Percentiles rank a stretch among this genome's conserved stretches.
Conservation (phyloP, 768 basidiomycete genomes). For the Collybiopsis confluens region DNA sequence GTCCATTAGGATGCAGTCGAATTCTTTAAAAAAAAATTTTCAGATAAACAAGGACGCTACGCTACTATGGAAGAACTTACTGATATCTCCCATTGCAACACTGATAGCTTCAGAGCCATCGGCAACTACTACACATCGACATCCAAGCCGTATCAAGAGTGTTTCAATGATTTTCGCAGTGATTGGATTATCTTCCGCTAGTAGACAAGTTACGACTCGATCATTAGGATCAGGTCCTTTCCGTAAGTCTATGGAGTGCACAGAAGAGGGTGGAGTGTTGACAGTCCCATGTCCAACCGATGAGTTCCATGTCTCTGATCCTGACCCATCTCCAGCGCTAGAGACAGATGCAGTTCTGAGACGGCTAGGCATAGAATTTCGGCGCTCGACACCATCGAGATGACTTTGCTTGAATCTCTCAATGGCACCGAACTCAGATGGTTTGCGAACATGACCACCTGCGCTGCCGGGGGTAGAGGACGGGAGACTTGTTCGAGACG, state of each 20-base stretch:
- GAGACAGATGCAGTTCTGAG: conserved; percentile 84
- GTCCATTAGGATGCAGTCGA: conserved; percentile 95
- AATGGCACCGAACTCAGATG: conserved; percentile 83
- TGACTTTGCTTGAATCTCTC: conserved; percentile 86
- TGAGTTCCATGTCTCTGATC: conserved; percentile 69
- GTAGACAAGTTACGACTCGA: conserved; percentile 86
- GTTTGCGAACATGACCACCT: conserved; percentile 70
- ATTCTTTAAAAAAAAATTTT: conserved; percentile 49
- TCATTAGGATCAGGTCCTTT: conserved; percentile 77
- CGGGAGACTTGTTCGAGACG: conserved; percentile 69
- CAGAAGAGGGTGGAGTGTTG: conserved; percentile 76
- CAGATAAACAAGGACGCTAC: conserved; percentile 16
- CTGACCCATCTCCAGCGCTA: conserved; percentile 73
- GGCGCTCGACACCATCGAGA: conserved; percentile 70
- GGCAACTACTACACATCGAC: conserved; percentile 91
- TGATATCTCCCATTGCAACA: conserved; percentile 96
- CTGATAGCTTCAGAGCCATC: conserved; percentile 97
- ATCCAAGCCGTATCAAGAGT: conserved; percentile 87
- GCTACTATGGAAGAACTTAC: conserved; percentile 45
- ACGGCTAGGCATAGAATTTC: conserved; percentile 83
- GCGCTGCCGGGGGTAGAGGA: conserved; percentile 69
- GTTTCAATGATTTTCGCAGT: conserved; percentile 98
- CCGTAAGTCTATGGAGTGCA: conserved; percentile 79
- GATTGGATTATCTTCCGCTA: conserved; percentile 98
- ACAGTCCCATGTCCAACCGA: conserved; percentile 49